These are phyloP conservation scores for Melaleuca quinquenervia DNA, from an alignment of 345 rosid species.

Conservation along the genomic window DNA sequence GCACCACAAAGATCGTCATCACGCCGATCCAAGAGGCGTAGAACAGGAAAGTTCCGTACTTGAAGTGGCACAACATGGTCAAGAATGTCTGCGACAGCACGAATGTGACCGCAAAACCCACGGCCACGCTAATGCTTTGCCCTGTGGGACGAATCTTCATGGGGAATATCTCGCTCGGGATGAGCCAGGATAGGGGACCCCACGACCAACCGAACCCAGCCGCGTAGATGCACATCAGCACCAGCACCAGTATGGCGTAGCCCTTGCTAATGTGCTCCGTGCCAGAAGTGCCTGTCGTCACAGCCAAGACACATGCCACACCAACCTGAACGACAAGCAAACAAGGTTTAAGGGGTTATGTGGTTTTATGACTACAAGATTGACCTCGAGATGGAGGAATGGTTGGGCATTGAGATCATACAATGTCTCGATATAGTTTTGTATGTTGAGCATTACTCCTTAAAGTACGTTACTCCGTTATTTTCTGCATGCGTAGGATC, in stretches of 20 bases:
- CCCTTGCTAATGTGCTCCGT: conserved; percentile 26
- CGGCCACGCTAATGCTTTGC: conserved; percentile 46
- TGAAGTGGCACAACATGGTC: conserved; percentile 57
- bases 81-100: conserved; percentile 49
- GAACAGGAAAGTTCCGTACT: conserved; percentile 46
- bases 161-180: conserved; percentile 65
- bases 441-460: neutral
- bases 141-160: conserved; percentile 53
- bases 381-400: no score
- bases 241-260: conserved; percentile 23
- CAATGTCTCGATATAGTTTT: no score
- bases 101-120: conserved; percentile 36
- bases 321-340: conserved; percentile 6
- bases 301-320: conserved; percentile 24
- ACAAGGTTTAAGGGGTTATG: neutral
- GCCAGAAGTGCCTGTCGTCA: conserved; percentile 33
- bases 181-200: conserved; percentile 58
- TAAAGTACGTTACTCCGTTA: neutral
- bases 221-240: conserved; percentile 41
- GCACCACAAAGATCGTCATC: conserved; percentile 39
- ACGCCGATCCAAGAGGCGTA: conserved; percentile 43
- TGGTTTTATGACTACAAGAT: neutral
- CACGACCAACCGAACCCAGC: conserved; percentile 75
- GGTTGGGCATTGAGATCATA: no score
- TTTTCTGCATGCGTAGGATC: neutral